Conservation (phyloP, 1,139 yeast genomes). For the Yamadazyma atlantica region DNA sequence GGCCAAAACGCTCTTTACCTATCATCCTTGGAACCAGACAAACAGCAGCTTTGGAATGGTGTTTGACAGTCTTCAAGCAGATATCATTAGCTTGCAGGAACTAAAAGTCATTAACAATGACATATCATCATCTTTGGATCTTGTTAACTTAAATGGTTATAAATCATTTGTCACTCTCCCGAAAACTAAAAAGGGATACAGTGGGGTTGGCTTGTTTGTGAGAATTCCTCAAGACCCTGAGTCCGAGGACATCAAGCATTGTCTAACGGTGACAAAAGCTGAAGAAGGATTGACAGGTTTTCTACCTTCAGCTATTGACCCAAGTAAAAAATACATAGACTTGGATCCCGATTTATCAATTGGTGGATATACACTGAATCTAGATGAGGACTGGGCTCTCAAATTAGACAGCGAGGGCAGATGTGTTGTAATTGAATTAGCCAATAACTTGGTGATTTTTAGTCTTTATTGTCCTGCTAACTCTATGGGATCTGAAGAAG, state of each 20-base stretch:
- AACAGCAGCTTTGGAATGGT: constrained; percentile 47
- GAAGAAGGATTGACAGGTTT: constrained; percentile 92
- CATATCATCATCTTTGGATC: constrained; percentile 24
- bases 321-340: constrained; percentile 21
- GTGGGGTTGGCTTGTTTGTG: constrained; percentile 89
- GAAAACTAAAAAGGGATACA: constrained; percentile 67
- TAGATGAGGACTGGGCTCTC: constrained; percentile 37
- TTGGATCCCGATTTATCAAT: constrained; percentile 35
- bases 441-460: constrained; percentile 60
- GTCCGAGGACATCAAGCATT: constrained; percentile 27
- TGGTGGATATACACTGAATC: constrained; percentile 68
- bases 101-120: constrained; percentile 47
- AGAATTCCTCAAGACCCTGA: constrained; percentile 48
- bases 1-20: constrained; percentile 71
- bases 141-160: constrained; percentile 61
- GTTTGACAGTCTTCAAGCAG: constrained; percentile 62
- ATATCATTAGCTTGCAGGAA: constrained; percentile 82
- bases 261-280: constrained; percentile 60
- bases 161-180: constrained; percentile 73
- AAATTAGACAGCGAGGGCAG: constrained; percentile 83
- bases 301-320: constrained; percentile 26
- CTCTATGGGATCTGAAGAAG: constrained; percentile 68
- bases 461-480: constrained; percentile 93
- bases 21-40: constrained; percentile 74
- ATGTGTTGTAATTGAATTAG: constrained; percentile 71